Evolutionary conservation across 1,139 yeast genomes (phyloP), one percentile per base, ranked within the genome.

Genomic region (Scheffersomyces insectosa): DNA sequence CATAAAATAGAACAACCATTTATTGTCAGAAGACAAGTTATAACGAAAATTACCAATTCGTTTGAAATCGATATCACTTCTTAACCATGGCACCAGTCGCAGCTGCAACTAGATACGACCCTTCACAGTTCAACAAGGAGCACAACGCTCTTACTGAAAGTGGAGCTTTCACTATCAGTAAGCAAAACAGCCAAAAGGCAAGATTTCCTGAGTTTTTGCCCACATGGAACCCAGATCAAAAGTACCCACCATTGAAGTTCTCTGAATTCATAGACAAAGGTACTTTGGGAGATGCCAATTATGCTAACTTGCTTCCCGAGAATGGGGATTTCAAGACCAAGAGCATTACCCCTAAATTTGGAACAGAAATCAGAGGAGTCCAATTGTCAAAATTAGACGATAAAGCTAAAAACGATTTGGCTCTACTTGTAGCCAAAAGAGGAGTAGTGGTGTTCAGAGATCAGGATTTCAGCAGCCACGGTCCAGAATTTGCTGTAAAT

Each of bases 391-490:
- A 50, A 12, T 55, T 63, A 40, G 41, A 45, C 13, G 52, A 59
- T 40, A 53, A 42, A 3, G 68, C 55, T 4, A 63, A 66, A 41
- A 61, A 66, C 42, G 74, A 68, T 37, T 57, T 68, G 43, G 70
- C 72, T 0, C 55, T 62, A 20, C 54, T 65, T 12, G 66, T 65
- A 5, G 69, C 71, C 13, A 59, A 65, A 44, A 50, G 72, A 45
- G 73, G 73, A 20, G 72, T 68, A 14, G 62, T 63, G 13, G 56
- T 65, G 5, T 68, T 68, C 50, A 53, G 69, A 33, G 59, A 66
- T 46, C 74, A 68, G 48, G 68, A 68, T 46, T 63, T 66, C 38
- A 60, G 62, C 27, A 38, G 48, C 9, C 42, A 54, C 29, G 68
- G 70, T 3, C 67, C 70, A 8, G 51, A 62, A 33, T 59, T 64